phyloP scores from a whole-genome alignment of 2,329 filamentous ascomycete species.

The Lasiodiplodia hormozganensis region DNA sequence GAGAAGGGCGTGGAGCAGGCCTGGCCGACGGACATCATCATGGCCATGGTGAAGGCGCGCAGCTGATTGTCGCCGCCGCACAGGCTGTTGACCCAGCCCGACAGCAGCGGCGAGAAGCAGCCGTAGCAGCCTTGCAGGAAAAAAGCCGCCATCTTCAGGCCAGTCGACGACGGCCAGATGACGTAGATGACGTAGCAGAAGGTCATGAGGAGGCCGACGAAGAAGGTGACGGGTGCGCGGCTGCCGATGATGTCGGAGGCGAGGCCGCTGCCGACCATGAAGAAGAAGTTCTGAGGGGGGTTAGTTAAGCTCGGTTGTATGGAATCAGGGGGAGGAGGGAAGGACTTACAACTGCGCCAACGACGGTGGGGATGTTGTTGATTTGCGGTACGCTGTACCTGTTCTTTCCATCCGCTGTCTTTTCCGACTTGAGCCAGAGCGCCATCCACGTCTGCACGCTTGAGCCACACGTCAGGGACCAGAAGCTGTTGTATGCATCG shows the following conservation, averaged over 20 bases:
- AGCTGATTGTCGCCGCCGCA: conserved; percentile 54
- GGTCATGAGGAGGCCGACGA: conserved; percentile 44
- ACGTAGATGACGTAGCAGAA: conserved; percentile 49
- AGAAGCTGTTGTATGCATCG: conserved; percentile 39
- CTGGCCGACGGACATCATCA: conserved; percentile 30
- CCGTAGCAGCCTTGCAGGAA: conserved; percentile 51
- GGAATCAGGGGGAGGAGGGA: too few species aligned
- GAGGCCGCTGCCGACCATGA: conserved; percentile 44
- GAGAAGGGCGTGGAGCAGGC: conserved; percentile 29
- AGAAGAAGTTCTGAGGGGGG: conserved; percentile 45
- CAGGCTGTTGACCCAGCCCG: conserved; percentile 51
- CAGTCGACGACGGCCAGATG: conserved; percentile 48
- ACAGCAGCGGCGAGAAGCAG: conserved; percentile 52
- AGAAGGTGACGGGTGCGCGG: conserved; percentile 47
- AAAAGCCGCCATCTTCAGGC: conserved; percentile 49
- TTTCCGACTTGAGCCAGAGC: conserved; percentile 49
- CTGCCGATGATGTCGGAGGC: conserved; percentile 44
- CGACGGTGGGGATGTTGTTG: conserved; percentile 56
- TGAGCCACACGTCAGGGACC: conserved; percentile 49
- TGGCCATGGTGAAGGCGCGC: conserved; percentile 48
- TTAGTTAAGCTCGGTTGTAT: not conserved
- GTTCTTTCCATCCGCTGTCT: conserved; percentile 28
- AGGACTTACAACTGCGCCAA: conserved; percentile 42
- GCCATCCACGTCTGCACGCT: conserved; percentile 51
- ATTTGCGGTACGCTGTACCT: conserved; percentile 49